Evolutionary conservation across 768 basidiomycete genomes (phyloP).

Genomic region (Pisolithus sp.): DNA sequence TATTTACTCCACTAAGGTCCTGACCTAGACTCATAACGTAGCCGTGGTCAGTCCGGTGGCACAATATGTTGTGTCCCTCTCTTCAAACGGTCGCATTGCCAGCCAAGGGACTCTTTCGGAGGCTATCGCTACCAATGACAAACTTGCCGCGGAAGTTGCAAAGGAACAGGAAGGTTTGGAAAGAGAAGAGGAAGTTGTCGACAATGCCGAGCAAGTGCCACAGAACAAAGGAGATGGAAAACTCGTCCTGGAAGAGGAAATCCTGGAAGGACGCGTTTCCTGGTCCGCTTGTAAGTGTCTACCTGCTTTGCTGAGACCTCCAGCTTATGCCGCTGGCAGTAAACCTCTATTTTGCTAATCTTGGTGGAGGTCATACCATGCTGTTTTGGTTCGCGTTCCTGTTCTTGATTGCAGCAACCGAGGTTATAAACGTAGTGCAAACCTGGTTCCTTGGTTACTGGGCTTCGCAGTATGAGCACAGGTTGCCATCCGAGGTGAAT

Average conservation of each 20-base stretch:
- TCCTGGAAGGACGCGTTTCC: slow-evolving; percentile 52
- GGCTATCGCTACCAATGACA: slow-evolving; percentile 36
- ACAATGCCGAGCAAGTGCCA: slow-evolving; percentile 11
- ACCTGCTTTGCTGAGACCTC: not conserved
- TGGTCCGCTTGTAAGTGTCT: slow-evolving; percentile 36
- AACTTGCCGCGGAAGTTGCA: slow-evolving; percentile 15
- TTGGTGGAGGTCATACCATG: slow-evolving; percentile 19
- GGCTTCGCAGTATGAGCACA: slow-evolving; percentile 36
- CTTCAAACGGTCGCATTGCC: slow-evolving; percentile 44
- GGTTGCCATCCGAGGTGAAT: slow-evolving; percentile 27
- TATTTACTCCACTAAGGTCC: not conserved
- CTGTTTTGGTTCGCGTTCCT: slow-evolving; percentile 28
- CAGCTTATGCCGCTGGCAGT: not conserved
- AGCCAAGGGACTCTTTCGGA: slow-evolving; percentile 46
- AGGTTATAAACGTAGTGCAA: slow-evolving; percentile 21
- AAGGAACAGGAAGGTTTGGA: slow-evolving; percentile 11
- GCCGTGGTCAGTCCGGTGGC: slow-evolving; percentile 19
- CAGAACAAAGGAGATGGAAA: slow-evolving; percentile 39
- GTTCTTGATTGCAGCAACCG: slow-evolving; percentile 15
- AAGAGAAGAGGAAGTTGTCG: slow-evolving; percentile 14
- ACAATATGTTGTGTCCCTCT: slow-evolving; percentile 47
- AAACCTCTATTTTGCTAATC: slow-evolving; percentile 23
- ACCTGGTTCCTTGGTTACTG: slow-evolving; percentile 42
- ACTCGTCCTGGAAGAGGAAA: slow-evolving; percentile 60
- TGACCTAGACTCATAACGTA: slow-evolving; percentile 27